Percentiles rank a stretch among this genome's conserved stretches.
Evolutionary conservation across 1,139 yeast genomes (phyloP).

Genomic region (Hyphopichia fennica): DNA sequence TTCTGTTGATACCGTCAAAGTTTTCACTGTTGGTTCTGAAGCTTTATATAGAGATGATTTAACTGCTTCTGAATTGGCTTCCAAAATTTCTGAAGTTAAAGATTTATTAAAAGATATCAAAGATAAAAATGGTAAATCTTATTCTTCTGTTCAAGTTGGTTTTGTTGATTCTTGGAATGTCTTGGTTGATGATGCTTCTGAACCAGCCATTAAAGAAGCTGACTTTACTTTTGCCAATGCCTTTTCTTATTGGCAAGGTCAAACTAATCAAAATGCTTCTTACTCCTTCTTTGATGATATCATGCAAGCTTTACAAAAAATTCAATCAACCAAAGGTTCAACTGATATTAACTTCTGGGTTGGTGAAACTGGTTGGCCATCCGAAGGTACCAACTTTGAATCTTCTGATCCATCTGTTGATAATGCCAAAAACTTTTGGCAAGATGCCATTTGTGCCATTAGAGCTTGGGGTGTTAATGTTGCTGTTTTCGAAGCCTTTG

Average conservation of each 20-base stretch:
- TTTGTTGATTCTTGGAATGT: slow-evolving; percentile 96
- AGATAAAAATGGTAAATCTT: slow-evolving; percentile 81
- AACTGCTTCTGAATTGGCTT: slow-evolving; percentile 67
- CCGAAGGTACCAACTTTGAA: slow-evolving; percentile 77
- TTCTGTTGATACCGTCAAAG: slow-evolving; percentile 66
- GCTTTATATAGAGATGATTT: slow-evolving; percentile 85
- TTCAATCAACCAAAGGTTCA: slow-evolving; percentile 82
- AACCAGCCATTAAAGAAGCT: slow-evolving; percentile 71
- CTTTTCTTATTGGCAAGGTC: slow-evolving; percentile 99
- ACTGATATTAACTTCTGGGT: slow-evolving; percentile 88
- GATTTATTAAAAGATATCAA: slow-evolving; percentile 54
- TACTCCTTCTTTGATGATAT: slow-evolving; percentile 93
- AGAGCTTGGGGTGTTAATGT: slow-evolving; percentile 96
- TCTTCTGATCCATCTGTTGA: slow-evolving; percentile 61
- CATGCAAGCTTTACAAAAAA: slow-evolving; percentile 89
- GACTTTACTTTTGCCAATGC: slow-evolving; percentile 91
- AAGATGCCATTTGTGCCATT: slow-evolving; percentile 84
- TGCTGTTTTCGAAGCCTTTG: slow-evolving; percentile 89
- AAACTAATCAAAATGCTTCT: slow-evolving; percentile 74
- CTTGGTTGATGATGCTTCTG: slow-evolving; percentile 72
- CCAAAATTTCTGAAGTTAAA: slow-evolving; percentile 60
- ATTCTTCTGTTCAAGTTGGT: slow-evolving; percentile 74
- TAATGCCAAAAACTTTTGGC: slow-evolving; percentile 82
- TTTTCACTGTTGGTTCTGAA: slow-evolving; percentile 87
- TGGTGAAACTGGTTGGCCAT: slow-evolving; percentile 99